Evolutionary conservation across 257 asterid species (phyloP), one percentile per base, ranked within the genome.

Genomic region (Anisodus tanguticus): DNA sequence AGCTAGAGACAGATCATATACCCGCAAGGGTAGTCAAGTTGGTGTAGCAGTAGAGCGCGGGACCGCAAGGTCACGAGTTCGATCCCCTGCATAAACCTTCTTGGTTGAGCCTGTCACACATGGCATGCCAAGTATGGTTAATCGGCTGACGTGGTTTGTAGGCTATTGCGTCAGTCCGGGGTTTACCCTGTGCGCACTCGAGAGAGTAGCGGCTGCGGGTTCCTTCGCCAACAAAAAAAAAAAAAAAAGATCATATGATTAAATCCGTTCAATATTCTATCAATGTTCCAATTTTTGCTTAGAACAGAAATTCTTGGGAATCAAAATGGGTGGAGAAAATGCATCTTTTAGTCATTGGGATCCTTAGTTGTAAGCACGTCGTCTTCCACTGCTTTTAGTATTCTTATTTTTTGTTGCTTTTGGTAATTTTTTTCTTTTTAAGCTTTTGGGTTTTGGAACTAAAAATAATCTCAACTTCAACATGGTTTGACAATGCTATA

Each of bases 1-100:
- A 77, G 82, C 82, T 77, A 77, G 82, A 54, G 26, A 53, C 82
- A n/a, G n/a, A n/a, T n/a, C n/a, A n/a, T n/a, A n/a, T n/a, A n/a
- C n/a, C n/a, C n/a, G n/a, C n/a, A n/a, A n/a, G n/a, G n/a, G n/a
- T n/a, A n/a, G n/a, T n/a, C n/a, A n/a, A n/a, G n/a, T n/a, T n/a
- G n/a, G n/a, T n/a, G n/a, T n/a, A n/a, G n/a, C n/a, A n/a, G n/a
- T n/a, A n/a, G n/a, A n/a, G n/a, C n/a, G n/a, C n/a, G n/a, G n/a
- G n/a, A n/a, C n/a, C n/a, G n/a, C n/a, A n/a, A n/a, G n/a, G n/a
- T n/a, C n/a, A n/a, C n/a, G n/a, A n/a, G n/a, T n/a, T n/a, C n/a
- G n/a, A n/a, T n/a, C n/a, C n/a, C n/a, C n/a, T n/a, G n/a, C n/a
- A n/a, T n/a, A n/a, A n/a, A n/a, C n/a, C n/a, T n/a, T n/a, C n/a